Evolutionary conservation across 1,284 basidiomycete genomes (phyloP).

Genomic region (Melampsora larici-populina): DNA sequence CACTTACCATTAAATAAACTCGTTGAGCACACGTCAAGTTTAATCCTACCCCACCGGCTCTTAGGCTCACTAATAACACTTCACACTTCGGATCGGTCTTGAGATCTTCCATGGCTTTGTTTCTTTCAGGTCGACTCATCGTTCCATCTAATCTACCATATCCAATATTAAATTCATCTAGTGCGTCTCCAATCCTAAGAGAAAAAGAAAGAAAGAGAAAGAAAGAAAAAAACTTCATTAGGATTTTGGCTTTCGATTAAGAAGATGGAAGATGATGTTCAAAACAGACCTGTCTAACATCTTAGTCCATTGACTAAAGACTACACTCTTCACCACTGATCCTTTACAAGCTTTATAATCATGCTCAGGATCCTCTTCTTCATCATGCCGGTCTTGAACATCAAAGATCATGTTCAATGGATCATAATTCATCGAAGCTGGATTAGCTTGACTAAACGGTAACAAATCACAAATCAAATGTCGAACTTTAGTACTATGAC

Average conservation of each 20-base stretch:
- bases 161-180: conserved; percentile 69
- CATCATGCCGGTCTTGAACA: conserved; percentile 67
- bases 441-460: conserved; percentile 71
- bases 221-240: too few relatives aligned
- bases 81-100: conserved; percentile 76
- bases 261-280: too few relatives aligned
- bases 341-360: conserved; percentile 3
- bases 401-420: conserved; percentile 65
- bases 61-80: conserved; percentile 81
- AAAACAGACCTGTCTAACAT: conserved; percentile 51
- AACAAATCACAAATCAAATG: conserved; percentile 71
- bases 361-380: conserved; percentile 25
- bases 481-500: conserved; percentile 48
- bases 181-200: conserved; percentile 68
- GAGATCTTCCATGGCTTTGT: conserved; percentile 69
- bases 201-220: neutral
- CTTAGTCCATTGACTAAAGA: conserved; percentile 56
- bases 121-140: conserved; percentile 82
- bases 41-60: conserved; percentile 84
- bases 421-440: conserved; percentile 78
- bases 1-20: conserved; percentile 51
- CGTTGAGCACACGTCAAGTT: conserved; percentile 52
- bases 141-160: conserved; percentile 88
- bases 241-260: too few relatives aligned
- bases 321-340: conserved; percentile 52